Evolutionary conservation across 176 grass and related monocot genomes (phyloP).

Genomic region (Eragrostis curvula): DNA sequence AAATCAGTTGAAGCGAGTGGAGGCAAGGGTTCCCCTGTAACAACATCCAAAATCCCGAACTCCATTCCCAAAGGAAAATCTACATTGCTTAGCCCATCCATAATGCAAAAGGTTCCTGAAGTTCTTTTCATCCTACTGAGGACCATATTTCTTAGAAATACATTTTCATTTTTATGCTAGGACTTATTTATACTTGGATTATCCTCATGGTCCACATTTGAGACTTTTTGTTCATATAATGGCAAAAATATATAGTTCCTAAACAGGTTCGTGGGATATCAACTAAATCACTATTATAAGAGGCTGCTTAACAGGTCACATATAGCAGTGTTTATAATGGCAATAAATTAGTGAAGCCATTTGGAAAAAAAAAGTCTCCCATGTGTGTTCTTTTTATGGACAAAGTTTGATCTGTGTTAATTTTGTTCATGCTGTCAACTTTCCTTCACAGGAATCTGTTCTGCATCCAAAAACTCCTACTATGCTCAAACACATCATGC

Average conservation of each 20-base stretch:
- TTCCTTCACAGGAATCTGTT: conserved; percentile 55
- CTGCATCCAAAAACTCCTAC: conserved; percentile 48
- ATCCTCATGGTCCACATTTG: conserved; percentile 7
- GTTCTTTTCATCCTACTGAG: conserved; percentile 36
- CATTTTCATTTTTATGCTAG: conserved; percentile 25
- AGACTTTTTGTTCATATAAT: conserved; percentile 25
- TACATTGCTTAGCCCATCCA: conserved; percentile 54
- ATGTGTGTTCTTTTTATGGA: not conserved
- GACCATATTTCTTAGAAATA: conserved; percentile 21
- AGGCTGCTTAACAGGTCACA: conserved; percentile 1
- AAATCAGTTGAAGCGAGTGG: conserved; percentile 43
- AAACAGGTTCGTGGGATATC: not conserved
- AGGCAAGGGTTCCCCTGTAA: conserved; percentile 45
- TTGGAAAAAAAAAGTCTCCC: conserved; percentile 22
- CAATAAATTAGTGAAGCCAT: not conserved
- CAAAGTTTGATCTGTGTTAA: conserved; percentile 7
- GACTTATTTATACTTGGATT: conserved; percentile 40
- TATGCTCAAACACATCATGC: conserved; percentile 52
- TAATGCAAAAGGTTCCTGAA: conserved; percentile 61
- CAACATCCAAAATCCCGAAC: conserved; percentile 34
- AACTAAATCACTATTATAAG: conserved; percentile 17
- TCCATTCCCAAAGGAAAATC: conserved; percentile 46
- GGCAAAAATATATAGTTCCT: conserved; percentile 12
- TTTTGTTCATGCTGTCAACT: conserved; percentile 34
- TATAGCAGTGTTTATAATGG: not conserved